Conservation (phyloP, 371 early-diverging fungal genomes). For the Gilbertella persicaria region DNA sequence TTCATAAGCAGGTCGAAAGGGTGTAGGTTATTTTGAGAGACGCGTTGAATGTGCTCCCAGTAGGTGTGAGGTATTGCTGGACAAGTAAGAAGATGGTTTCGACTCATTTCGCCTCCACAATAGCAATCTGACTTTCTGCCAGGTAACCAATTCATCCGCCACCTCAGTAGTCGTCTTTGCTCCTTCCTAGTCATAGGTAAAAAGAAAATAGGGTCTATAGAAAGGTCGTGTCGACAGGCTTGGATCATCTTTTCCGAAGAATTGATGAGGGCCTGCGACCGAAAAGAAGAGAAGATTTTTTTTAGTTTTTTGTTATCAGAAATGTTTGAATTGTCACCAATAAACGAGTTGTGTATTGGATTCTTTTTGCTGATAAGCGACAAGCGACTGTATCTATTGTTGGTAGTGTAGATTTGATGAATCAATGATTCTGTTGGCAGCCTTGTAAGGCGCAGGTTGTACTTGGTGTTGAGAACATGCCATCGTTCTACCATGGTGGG, state of each 20-base stretch:
- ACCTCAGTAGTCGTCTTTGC: slow-evolving; percentile 7
- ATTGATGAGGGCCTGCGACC: background rate
- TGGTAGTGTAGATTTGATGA: background rate
- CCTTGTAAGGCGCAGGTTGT: background rate
- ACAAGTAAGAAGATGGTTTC: background rate
- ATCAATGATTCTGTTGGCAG: background rate
- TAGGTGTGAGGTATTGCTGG: background rate
- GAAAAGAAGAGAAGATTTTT: background rate
- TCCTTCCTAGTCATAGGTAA: slow-evolving; percentile 9
- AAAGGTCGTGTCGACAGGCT: background rate
- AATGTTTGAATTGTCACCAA: no score
- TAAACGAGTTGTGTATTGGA: background rate
- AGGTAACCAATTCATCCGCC: slow-evolving; percentile 18
- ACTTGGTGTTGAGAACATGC: background rate
- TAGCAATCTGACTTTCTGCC: background rate
- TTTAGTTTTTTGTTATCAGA: background rate
- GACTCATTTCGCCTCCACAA: slow-evolving; percentile 5
- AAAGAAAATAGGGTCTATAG: slow-evolving; percentile 3
- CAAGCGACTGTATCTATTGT: background rate
- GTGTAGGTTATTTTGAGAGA: background rate
- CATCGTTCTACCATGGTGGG: background rate
- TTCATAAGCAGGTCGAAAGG: background rate
- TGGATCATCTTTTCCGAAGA: slow-evolving; percentile 1
- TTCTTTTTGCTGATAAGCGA: background rate
- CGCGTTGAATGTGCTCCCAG: background rate